Evolutionary conservation across 345 rosid genomes (phyloP).

Genomic region (Populus alba): DNA sequence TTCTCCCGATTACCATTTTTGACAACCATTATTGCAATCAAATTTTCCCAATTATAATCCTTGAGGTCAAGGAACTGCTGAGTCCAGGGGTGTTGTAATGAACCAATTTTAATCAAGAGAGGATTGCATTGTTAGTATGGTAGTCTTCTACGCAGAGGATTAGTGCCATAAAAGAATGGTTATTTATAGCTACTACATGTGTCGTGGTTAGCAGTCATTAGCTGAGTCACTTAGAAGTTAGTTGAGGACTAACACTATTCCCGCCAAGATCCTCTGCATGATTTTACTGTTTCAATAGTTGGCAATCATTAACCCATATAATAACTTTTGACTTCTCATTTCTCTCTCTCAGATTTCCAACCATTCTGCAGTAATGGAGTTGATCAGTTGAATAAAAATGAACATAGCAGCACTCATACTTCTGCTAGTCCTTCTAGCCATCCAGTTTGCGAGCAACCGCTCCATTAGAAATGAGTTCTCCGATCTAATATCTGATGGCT

Average conservation of each 20-base stretch:
- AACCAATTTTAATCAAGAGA: background rate
- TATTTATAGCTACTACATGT: background rate
- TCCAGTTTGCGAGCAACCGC: slow-evolving; percentile 17
- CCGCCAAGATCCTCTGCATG: background rate
- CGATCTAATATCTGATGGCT: slow-evolving; percentile 14
- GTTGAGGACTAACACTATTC: background rate
- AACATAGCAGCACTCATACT: slow-evolving; percentile 9
- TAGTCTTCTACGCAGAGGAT: background rate
- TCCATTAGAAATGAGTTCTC: slow-evolving; percentile 8
- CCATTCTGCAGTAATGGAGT: background rate
- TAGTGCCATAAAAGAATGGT: background rate
- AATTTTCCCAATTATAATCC: background rate
- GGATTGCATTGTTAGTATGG: background rate
- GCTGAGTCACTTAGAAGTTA: background rate
- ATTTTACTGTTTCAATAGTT: background rate
- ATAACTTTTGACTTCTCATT: background rate
- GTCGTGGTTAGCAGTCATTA: background rate
- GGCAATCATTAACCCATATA: background rate
- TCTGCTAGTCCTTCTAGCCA: slow-evolving; percentile 18
- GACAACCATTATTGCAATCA: background rate
- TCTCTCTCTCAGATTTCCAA: background rate
- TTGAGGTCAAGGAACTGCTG: background rate
- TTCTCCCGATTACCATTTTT: no score
- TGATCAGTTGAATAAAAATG: background rate
- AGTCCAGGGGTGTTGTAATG: background rate